Conservation (phyloP, 2,329 filamentous ascomycete genomes). For the Beauveria sp. region DNA sequence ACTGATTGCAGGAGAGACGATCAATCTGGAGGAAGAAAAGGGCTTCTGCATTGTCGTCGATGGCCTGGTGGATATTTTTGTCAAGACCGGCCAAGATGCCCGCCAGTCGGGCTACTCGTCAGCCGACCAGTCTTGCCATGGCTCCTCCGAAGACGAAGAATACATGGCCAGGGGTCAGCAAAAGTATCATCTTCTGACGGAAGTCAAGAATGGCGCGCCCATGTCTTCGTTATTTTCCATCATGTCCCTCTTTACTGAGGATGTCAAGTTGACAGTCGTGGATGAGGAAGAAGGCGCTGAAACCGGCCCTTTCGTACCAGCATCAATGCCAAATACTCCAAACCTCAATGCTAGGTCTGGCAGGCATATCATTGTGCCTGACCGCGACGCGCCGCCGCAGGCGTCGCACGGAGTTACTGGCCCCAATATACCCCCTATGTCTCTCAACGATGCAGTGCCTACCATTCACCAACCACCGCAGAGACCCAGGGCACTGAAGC, state of each 20-base stretch:
- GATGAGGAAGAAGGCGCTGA: slow-evolving; percentile 43
- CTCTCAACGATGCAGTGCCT: slow-evolving; percentile 47
- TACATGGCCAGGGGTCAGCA: slow-evolving; percentile 61
- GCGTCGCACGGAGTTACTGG: neutral
- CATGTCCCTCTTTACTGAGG: slow-evolving; percentile 92
- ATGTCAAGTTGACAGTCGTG: slow-evolving; percentile 72
- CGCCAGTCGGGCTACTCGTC: slow-evolving; percentile 22
- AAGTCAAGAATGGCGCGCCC: slow-evolving; percentile 94
- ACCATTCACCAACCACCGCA: slow-evolving; percentile 17
- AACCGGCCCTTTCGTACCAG: slow-evolving; percentile 23
- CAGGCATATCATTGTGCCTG: slow-evolving; percentile 4
- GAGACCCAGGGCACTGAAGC: slow-evolving; percentile 35
- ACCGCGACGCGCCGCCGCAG: neutral
- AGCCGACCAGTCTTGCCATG: slow-evolving; percentile 19
- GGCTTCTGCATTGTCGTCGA: slow-evolving; percentile 97
- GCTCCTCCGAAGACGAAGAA: slow-evolving; percentile 58
- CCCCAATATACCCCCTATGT: slow-evolving; percentile 65
- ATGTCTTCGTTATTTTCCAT: slow-evolving; percentile 99
- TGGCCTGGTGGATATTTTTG: slow-evolving; percentile 93
- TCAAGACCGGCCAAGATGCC: slow-evolving; percentile 69
- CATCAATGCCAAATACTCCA: slow-evolving; percentile 34
- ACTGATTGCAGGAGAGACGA: slow-evolving; percentile 88
- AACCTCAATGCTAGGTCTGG: slow-evolving; percentile 24
- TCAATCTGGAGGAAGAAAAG: slow-evolving; percentile 94
- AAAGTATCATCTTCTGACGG: slow-evolving; percentile 88